Evolutionary conservation across 2,329 filamentous ascomycete genomes (phyloP).

Genomic region (Gremmenia infestans): DNA sequence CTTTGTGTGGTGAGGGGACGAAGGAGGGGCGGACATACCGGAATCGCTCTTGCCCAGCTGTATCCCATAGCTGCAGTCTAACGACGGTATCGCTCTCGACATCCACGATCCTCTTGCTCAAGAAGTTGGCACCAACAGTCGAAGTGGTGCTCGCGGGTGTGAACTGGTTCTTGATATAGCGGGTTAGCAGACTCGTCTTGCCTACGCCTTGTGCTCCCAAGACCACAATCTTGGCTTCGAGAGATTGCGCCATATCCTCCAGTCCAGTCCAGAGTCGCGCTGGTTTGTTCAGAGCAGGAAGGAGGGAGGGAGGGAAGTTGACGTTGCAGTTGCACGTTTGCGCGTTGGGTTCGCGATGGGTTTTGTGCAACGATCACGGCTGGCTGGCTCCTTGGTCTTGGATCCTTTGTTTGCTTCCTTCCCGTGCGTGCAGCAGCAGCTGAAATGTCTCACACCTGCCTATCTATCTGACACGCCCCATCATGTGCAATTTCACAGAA

Average conservation of each 20-base stretch:
- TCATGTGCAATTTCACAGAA: not conserved
- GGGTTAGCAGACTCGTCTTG: constrained; percentile 73
- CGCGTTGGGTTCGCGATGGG: not conserved
- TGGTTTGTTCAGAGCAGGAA: not conserved
- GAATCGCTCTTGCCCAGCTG: constrained; percentile 92
- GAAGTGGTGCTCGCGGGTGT: constrained; percentile 38
- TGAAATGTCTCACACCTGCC: not conserved
- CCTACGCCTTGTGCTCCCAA: constrained; percentile 75
- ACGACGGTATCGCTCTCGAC: constrained; percentile 80
- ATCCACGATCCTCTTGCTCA: constrained; percentile 76
- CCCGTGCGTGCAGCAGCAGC: not conserved
- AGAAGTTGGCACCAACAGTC: constrained; percentile 75
- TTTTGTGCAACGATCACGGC: not conserved
- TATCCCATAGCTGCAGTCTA: constrained; percentile 95
- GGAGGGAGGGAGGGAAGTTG: not conserved
- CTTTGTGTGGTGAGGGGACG: not conserved
- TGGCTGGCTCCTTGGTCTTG: too few species aligned
- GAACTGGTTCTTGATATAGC: constrained; percentile 45
- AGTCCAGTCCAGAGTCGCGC: not conserved
- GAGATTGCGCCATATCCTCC: constrained; percentile 41
- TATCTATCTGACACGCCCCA: not conserved
- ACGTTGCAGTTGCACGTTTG: not conserved
- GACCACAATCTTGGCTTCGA: constrained; percentile 81
- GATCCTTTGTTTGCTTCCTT: not conserved
- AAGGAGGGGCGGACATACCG: constrained; percentile 37